A percentile compares a stretch with the other conserved stretches of the same genome.
Evolutionary conservation across 2,329 filamentous ascomycete genomes (phyloP).

Genomic region (Nothomitra cinnamomea): DNA sequence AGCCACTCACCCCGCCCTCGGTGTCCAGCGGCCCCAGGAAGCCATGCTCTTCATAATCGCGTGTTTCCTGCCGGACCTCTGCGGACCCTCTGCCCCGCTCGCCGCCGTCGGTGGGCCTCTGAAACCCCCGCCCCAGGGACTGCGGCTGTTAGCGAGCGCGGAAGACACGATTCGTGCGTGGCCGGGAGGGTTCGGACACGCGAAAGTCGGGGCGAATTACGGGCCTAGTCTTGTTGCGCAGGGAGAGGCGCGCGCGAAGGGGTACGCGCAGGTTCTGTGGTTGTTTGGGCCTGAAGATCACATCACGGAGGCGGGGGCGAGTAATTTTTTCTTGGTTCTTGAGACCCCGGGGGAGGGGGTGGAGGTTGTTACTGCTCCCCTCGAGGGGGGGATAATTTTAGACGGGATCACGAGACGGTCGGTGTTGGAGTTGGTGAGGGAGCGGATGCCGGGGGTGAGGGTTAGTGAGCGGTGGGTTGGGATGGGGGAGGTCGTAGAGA

Average conservation of each 20-base stretch:
- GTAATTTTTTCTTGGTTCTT: slow-evolving; percentile 85
- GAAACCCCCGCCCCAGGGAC: slow-evolving; percentile 18
- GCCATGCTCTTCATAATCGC: slow-evolving; percentile 80
- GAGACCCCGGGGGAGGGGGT: slow-evolving; percentile 30
- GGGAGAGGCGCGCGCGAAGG: slow-evolving; percentile 50
- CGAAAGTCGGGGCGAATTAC: slow-evolving; percentile 89
- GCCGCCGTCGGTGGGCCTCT: slow-evolving; percentile 15
- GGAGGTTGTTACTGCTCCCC: slow-evolving; percentile 66
- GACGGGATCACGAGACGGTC: slow-evolving; percentile 77
- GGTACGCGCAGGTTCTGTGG: slow-evolving; percentile 89
- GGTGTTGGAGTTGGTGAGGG: slow-evolving; percentile 53
- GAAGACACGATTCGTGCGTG: slow-evolving; percentile 79
- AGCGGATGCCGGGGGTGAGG: slow-evolving; percentile 33
- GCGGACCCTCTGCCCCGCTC: slow-evolving; percentile 11
- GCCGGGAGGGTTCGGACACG: slow-evolving; percentile 84
- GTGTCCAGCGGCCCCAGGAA: slow-evolving; percentile 62
- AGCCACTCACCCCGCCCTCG: slow-evolving; percentile 62
- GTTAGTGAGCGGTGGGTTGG: slow-evolving; percentile 15
- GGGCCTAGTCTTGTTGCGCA: slow-evolving; percentile 69
- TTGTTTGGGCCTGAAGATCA: slow-evolving; percentile 60
- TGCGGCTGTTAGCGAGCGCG: slow-evolving; percentile 61
- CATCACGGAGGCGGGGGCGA: slow-evolving; percentile 82
- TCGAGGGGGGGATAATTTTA: slow-evolving; percentile 70
- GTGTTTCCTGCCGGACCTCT: slow-evolving; percentile 28
- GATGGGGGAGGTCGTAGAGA: slow-evolving; percentile 56